Evolutionary conservation across 768 basidiomycete species (phyloP).

Genomic region (Kwoniella sp.): DNA sequence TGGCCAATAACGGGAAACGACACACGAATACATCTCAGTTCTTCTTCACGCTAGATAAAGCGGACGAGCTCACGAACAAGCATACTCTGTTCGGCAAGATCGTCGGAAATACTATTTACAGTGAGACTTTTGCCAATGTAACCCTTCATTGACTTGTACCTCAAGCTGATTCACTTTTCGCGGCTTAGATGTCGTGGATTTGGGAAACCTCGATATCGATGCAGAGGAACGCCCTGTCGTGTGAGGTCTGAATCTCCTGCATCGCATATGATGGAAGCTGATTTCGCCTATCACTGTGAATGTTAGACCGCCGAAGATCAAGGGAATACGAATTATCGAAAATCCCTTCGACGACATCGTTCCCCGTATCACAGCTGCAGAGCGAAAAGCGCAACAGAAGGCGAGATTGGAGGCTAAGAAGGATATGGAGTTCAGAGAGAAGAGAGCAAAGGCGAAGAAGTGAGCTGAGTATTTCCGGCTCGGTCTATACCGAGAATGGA

Average conservation of each 20-base stretch:
- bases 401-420: slow-evolving; percentile 59
- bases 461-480: slow-evolving; percentile 56
- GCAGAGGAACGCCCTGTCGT: slow-evolving; percentile 48
- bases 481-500: background rate
- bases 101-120: slow-evolving; percentile 54
- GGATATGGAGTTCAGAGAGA: slow-evolving; percentile 47
- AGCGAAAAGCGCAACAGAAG: slow-evolving; percentile 78
- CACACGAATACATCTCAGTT: slow-evolving; percentile 94
- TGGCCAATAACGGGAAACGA: slow-evolving; percentile 87
- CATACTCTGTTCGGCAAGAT: slow-evolving; percentile 90
- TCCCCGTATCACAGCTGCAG: slow-evolving; percentile 92
- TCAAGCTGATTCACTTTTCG: background rate
- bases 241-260: no score
- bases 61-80: slow-evolving; percentile 90
- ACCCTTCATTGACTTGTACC: background rate
- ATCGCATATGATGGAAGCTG: no score
- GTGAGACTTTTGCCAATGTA: slow-evolving; percentile 27
- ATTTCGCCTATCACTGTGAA: no score
- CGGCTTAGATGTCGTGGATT: slow-evolving; percentile 80
- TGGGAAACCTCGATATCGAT: slow-evolving; percentile 71
- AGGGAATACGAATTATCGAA: slow-evolving; percentile 77
- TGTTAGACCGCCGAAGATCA: slow-evolving; percentile 90
- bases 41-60: slow-evolving; percentile 88
- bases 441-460: slow-evolving; percentile 84
- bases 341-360: slow-evolving; percentile 95